These are phyloP conservation scores for Pittosporum tobira DNA, from an alignment of 129 eudicot genomes.

Conservation along the genomic window DNA sequence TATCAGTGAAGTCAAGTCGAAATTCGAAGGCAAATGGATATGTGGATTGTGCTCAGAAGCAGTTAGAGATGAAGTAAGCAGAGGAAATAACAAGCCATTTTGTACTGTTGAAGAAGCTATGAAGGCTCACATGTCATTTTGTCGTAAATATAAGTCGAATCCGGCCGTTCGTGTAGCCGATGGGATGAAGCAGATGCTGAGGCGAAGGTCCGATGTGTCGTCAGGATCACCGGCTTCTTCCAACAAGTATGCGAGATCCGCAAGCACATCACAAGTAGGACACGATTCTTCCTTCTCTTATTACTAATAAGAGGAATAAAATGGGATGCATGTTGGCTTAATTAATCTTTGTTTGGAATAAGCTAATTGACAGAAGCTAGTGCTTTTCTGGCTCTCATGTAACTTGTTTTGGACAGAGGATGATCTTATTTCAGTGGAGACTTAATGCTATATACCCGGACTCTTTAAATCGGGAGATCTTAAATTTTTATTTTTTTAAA, in stretches of 20 bases:
- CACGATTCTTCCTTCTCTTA: constrained; percentile 14
- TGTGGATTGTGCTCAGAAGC: constrained; percentile 77
- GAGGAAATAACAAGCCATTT: constrained; percentile 11
- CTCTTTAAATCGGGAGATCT: background rate
- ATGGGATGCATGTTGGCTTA: background rate
- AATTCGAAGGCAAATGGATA: constrained; percentile 59
- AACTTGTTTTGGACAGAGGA: constrained; percentile 10
- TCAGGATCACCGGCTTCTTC: constrained; percentile 15
- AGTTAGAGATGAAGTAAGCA: constrained; percentile 29
- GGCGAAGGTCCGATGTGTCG: constrained; percentile 30
- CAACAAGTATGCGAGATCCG: constrained; percentile 40
- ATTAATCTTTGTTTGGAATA: constrained; percentile 5
- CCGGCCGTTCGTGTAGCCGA: constrained; percentile 55
- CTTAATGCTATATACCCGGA: background rate
- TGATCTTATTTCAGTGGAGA: background rate
- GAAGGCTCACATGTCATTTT: constrained; percentile 48
- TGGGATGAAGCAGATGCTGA: constrained; percentile 54
- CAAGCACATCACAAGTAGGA: constrained; percentile 28
- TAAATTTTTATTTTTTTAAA: background rate
- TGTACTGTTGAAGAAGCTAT: constrained; percentile 50
- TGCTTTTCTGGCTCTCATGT: constrained; percentile 8
- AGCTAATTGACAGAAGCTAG: constrained; percentile 7
- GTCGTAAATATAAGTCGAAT: constrained; percentile 40
- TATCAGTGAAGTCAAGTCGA: constrained; percentile 40
- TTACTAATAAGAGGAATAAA: constrained; percentile 8